A percentile compares a stretch with the other conserved stretches of the same genome.
Evolutionary conservation across 371 early-diverging fungal species (phyloP).

Genomic region (Smittium mucronatum): DNA sequence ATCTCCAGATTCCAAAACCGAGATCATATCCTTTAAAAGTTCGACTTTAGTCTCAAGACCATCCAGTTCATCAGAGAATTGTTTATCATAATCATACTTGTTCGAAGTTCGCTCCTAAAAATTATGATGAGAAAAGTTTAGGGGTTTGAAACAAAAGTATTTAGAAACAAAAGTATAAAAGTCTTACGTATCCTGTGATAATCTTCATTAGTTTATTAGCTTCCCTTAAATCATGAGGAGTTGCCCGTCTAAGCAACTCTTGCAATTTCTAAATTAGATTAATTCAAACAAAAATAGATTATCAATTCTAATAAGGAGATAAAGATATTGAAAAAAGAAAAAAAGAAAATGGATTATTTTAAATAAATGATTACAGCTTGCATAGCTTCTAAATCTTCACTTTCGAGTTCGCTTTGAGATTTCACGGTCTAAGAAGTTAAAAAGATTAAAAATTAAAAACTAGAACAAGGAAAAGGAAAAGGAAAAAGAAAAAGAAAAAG

Average conservation of each 20-base stretch:
- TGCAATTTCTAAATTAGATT: constrained; percentile 56
- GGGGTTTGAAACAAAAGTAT: too few species aligned
- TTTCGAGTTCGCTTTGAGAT: constrained; percentile 83
- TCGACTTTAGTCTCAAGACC: constrained; percentile 62
- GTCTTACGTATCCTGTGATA: constrained; percentile 68
- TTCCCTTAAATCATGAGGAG: constrained; percentile 79
- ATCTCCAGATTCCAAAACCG: constrained; percentile 48
- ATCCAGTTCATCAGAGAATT: constrained; percentile 66
- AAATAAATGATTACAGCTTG: constrained; percentile 15
- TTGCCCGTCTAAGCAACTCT: constrained; percentile 85
- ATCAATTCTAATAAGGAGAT: neutral
- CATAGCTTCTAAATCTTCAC: constrained; percentile 78
- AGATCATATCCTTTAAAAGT: constrained; percentile 66
- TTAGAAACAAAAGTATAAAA: constrained; percentile 33
- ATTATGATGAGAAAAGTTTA: constrained; percentile 26
- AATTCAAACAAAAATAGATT: neutral
- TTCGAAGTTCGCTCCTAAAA: constrained; percentile 45
- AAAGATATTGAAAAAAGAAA: neutral
- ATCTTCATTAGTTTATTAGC: constrained; percentile 94
- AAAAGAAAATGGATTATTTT: neutral
- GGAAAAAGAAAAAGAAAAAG: neutral
- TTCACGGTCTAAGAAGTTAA: constrained; percentile 34
- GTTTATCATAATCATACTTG: constrained; percentile 66
- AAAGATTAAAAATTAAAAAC: neutral
- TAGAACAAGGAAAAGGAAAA: neutral